Evolutionary conservation across 257 asterid genomes (phyloP).

Genomic region (Linaria vulgaris): DNA sequence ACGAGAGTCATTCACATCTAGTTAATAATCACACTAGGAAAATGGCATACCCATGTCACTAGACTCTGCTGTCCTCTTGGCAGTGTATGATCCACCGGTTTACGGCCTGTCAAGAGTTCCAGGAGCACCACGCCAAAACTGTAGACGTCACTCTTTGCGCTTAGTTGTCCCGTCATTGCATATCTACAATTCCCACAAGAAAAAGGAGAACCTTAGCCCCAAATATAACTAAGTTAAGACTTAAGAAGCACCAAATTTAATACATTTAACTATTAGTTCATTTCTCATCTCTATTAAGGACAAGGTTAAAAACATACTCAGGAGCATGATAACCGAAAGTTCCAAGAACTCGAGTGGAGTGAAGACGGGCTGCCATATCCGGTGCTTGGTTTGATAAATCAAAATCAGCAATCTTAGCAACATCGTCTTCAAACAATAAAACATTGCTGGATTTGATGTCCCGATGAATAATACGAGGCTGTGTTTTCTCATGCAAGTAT

Average conservation of each 20-base stretch:
- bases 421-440: slow-evolving; percentile 37
- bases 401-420: slow-evolving; percentile 55
- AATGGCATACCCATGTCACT: slow-evolving; percentile 36
- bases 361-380: slow-evolving; percentile 49
- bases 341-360: slow-evolving; percentile 50
- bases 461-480: slow-evolving; percentile 42
- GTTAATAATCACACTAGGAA: slow-evolving; percentile 7
- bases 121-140: slow-evolving; percentile 39
- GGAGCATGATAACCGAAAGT: slow-evolving; percentile 63
- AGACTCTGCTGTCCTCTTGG: slow-evolving; percentile 30
- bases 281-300: neutral
- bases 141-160: slow-evolving; percentile 33
- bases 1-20: neutral
- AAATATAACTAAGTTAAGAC: neutral
- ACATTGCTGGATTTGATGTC: slow-evolving; percentile 32
- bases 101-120: slow-evolving; percentile 39
- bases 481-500: slow-evolving; percentile 55
- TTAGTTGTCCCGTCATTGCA: slow-evolving; percentile 36
- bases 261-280: neutral
- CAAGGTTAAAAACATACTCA: slow-evolving; percentile 39
- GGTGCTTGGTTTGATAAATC: slow-evolving; percentile 51
- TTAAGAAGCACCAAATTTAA: too few relatives aligned
- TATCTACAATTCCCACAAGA: slow-evolving; percentile 22
- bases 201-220: neutral
- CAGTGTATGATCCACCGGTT: slow-evolving; percentile 22